A percentile compares a stretch with the other conserved stretches of the same genome.
phyloP scores from a whole-genome alignment of 179 eudicot species.

The Silene noctiflora region DNA sequence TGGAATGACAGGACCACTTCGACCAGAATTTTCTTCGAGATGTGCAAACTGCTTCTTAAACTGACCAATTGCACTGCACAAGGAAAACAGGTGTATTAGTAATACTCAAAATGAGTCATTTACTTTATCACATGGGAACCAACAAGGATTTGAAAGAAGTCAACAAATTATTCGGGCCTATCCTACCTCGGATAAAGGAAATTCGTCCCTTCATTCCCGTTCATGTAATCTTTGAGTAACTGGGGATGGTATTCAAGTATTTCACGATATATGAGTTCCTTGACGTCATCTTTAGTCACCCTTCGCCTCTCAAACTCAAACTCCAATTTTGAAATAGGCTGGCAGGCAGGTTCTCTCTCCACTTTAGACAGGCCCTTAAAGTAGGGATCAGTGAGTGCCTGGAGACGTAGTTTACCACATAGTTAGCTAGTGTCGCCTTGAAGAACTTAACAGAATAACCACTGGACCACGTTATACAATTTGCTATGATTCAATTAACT shows the following conservation, averaged over 20 bases:
- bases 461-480: no score
- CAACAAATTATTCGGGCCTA: background rate
- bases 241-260: conserved; percentile 90
- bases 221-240: conserved; percentile 70
- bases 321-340: conserved; percentile 73
- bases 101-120: background rate
- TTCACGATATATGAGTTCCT: conserved; percentile 81
- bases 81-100: background rate
- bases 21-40: conserved; percentile 76
- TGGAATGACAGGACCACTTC: conserved; percentile 77
- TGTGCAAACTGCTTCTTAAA: conserved; percentile 83
- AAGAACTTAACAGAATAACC: background rate
- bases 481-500: background rate
- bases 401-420: conserved; percentile 14
- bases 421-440: background rate
- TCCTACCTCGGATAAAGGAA: conserved; percentile 80
- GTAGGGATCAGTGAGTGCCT: conserved; percentile 93
- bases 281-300: conserved; percentile 68
- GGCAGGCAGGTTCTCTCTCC: conserved; percentile 89
- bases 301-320: conserved; percentile 87
- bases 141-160: background rate
- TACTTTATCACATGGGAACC: background rate
- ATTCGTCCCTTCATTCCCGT: conserved; percentile 69
- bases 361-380: conserved; percentile 79
- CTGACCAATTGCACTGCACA: conserved; percentile 80